Evolutionary conservation across 192 early-diverging fungal genomes (phyloP).

Genomic region (Backusella tarrabulga): DNA sequence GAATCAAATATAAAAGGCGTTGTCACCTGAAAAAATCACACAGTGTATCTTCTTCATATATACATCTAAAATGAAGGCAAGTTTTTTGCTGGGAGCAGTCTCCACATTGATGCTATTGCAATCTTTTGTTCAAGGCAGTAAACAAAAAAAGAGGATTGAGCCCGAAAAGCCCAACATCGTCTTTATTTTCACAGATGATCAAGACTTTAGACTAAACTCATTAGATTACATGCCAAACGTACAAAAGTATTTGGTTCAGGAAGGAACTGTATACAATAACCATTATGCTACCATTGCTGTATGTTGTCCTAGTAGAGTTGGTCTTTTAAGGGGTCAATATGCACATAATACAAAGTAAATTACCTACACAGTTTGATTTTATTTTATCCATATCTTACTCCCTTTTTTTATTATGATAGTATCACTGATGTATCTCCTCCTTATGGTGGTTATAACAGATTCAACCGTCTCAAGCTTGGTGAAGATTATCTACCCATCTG

Average conservation of each 20-base stretch:
- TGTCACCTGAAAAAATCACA: background rate
- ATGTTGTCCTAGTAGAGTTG: constrained; percentile 64
- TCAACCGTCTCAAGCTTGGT: constrained; percentile 35
- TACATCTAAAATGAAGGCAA: background rate
- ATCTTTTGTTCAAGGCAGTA: background rate
- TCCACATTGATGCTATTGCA: background rate
- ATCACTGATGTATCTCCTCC: constrained; percentile 35
- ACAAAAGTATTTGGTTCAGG: constrained; percentile 56
- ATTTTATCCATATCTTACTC: background rate
- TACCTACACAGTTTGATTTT: background rate
- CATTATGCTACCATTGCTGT: constrained; percentile 62
- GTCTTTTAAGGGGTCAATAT: constrained; percentile 57
- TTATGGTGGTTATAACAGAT: constrained; percentile 44
- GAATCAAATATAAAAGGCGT: background rate
- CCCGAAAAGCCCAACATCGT: constrained; percentile 56
- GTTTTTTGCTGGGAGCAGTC: background rate
- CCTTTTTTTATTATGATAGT: constrained; percentile 12
- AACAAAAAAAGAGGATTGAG: background rate
- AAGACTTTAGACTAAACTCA: constrained; percentile 54
- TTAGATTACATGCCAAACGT: constrained; percentile 59
- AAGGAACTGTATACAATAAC: constrained; percentile 60
- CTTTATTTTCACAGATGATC: constrained; percentile 67
- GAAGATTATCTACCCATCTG: constrained; percentile 51
- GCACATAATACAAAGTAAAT: constrained; percentile 60
- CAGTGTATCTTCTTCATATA: background rate